Percentiles rank a stretch among this genome's conserved stretches.
These are phyloP conservation scores for Casaregolazyma suthepensis DNA, from an alignment of 1,139 yeast genomes.

Conservation along the genomic window DNA sequence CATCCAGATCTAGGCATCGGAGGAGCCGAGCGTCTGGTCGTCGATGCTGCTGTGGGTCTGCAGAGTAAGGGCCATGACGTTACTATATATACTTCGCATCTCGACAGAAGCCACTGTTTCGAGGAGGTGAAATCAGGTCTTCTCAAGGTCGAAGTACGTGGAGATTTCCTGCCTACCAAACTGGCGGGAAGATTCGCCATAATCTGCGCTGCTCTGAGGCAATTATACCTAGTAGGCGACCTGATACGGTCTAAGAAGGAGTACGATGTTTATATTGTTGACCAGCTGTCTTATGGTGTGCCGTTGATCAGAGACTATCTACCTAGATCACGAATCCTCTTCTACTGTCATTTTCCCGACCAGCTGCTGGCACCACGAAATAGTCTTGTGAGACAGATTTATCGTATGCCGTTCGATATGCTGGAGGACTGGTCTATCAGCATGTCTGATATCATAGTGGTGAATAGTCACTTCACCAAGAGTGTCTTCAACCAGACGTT, in stretches of 20 bases:
- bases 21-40: conserved; percentile 94
- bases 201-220: conserved; percentile 78
- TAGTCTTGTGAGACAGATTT: conserved; percentile 51
- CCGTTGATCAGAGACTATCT: conserved; percentile 54
- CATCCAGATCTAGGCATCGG: conserved; percentile 96
- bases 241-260: conserved; percentile 45
- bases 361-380: conserved; percentile 62
- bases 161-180: conserved; percentile 72
- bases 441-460: conserved; percentile 72
- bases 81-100: conserved; percentile 77
- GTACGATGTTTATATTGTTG: conserved; percentile 74
- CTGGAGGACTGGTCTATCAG: conserved; percentile 78
- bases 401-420: conserved; percentile 75
- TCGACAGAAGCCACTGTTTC: conserved; percentile 80
- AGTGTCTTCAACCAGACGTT: conserved; percentile 64
- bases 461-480: conserved; percentile 80
- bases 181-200: conserved; percentile 65
- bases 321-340: conserved; percentile 48
- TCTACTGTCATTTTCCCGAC: conserved; percentile 97
- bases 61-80: conserved; percentile 65
- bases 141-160: conserved; percentile 63
- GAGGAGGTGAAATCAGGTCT: conserved; percentile 66
- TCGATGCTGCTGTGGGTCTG: conserved; percentile 88
- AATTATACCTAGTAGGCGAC: conserved; percentile 54
- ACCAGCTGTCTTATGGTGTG: conserved; percentile 79